A percentile compares a stretch with the other conserved stretches of the same genome.
Conservation (phyloP, 2,329 filamentous ascomycete species). For the Aspergillus glaucus region DNA sequence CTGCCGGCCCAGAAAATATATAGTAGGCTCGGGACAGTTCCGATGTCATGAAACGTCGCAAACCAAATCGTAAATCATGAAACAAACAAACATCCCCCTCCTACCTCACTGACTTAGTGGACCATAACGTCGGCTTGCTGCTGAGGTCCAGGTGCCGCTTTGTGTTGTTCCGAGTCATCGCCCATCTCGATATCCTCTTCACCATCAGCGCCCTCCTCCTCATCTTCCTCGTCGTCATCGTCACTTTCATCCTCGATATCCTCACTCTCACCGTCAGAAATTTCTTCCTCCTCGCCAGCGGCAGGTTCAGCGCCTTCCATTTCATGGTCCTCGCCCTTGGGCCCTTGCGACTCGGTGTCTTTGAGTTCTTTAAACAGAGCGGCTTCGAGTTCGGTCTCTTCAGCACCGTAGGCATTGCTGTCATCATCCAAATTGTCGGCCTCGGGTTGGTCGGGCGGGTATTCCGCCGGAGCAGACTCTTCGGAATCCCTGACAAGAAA, state of each 20-base stretch:
- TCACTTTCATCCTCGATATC: constrained; percentile 74
- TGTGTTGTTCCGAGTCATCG: constrained; percentile 41
- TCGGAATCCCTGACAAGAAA: constrained; percentile 74
- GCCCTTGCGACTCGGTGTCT: constrained; percentile 39
- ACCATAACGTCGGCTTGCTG: constrained; percentile 42
- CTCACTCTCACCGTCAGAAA: constrained; percentile 69
- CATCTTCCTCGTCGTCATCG: constrained; percentile 63
- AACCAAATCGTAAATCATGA: constrained; percentile 26
- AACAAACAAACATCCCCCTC: constrained; percentile 6
- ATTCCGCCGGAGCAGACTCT: constrained; percentile 90
- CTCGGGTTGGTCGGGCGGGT: constrained; percentile 94
- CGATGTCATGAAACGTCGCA: constrained; percentile 24
- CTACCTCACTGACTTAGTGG: constrained; percentile 26
- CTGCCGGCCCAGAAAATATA: constrained; percentile 11
- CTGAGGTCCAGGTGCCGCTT: constrained; percentile 23
- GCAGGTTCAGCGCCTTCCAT: constrained; percentile 65
- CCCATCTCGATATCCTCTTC: constrained; percentile 55
- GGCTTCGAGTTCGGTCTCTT: constrained; percentile 72
- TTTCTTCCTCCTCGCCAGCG: constrained; percentile 55
- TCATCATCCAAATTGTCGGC: constrained; percentile 82
- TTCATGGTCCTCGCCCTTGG: constrained; percentile 57
- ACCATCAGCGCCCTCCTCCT: constrained; percentile 55
- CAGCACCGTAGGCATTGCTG: constrained; percentile 77
- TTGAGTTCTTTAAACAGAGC: constrained; percentile 50
- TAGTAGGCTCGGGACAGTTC: constrained; percentile 8